Conservation (phyloP, 768 basidiomycete genomes). For the Mycena vitilis region DNA sequence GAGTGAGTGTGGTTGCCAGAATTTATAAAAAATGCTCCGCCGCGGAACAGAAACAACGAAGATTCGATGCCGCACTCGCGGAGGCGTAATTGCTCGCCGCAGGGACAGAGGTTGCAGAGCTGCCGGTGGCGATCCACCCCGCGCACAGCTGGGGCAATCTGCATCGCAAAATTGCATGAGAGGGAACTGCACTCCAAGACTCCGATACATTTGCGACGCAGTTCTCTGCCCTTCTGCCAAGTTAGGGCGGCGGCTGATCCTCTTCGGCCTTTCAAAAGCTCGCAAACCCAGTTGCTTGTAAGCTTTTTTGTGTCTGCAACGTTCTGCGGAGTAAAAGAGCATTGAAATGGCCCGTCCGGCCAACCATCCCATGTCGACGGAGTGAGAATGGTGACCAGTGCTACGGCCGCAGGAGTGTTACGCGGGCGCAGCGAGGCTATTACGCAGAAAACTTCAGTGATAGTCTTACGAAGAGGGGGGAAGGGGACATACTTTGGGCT, state of each 20-base stretch:
- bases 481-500: neutral
- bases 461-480: neutral
- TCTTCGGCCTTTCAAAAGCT: neutral
- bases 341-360: slow-evolving; percentile 8
- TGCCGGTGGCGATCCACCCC: slow-evolving; percentile 13
- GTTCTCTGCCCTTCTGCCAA: slow-evolving; percentile 14
- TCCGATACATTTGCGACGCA: slow-evolving; percentile 8
- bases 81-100: neutral
- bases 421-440: neutral
- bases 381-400: neutral
- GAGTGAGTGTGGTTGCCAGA: slow-evolving; percentile 15
- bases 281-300: slow-evolving; percentile 5
- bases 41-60: slow-evolving; percentile 1
- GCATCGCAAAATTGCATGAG: neutral
- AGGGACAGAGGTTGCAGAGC: neutral
- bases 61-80: slow-evolving; percentile 10
- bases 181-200: slow-evolving; percentile 11
- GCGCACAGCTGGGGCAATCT: neutral
- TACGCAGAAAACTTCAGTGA: neutral
- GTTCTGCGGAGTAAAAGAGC: neutral
- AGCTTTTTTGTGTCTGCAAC: neutral
- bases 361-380: slow-evolving; percentile 8
- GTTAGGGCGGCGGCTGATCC: neutral
- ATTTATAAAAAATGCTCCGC: slow-evolving; percentile 14
- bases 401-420: neutral